These are phyloP conservation scores for Anethum foeniculum DNA, from an alignment of 140 eudicot genomes.

Conservation along the genomic window DNA sequence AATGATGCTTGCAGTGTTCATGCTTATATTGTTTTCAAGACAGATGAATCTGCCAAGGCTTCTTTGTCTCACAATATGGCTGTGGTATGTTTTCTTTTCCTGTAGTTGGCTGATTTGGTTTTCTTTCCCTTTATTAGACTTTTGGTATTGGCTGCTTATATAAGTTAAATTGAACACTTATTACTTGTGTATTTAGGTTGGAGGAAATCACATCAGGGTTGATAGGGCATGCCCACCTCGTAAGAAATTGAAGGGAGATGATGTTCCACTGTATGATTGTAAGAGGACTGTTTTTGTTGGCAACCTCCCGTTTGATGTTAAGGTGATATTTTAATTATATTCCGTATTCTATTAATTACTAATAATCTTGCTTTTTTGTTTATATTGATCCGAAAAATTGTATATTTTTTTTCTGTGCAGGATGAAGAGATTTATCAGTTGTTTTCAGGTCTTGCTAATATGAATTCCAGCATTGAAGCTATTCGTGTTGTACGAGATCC, in stretches of 20 bases:
- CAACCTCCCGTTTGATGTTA: conserved; percentile 92
- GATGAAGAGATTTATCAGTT: conserved; percentile 87
- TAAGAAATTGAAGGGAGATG: conserved; percentile 85
- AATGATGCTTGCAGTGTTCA: conserved; percentile 60
- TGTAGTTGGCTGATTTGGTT: background rate
- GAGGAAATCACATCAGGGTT: conserved; percentile 90
- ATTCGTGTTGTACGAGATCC: conserved; percentile 86
- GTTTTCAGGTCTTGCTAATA: conserved; percentile 47
- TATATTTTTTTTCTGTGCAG: conserved; percentile 20
- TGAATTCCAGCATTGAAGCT: conserved; percentile 79
- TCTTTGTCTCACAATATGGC: conserved; percentile 95
- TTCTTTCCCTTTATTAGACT: background rate
- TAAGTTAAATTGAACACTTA: background rate
- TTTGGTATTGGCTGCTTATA: background rate
- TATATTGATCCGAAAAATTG: conserved; percentile 5
- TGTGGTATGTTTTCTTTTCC: conserved; percentile 46
- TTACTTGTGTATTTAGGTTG: conserved; percentile 44
- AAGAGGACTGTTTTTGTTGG: conserved; percentile 91
- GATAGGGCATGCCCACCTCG: conserved; percentile 99
- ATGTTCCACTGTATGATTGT: conserved; percentile 57
- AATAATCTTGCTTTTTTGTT: background rate
- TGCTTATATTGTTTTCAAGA: conserved; percentile 76
- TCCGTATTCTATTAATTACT: background rate
- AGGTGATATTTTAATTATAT: conserved; percentile 32
- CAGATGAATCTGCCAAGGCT: conserved; percentile 73